Base-by-base conservation (phyloP, 2,329 filamentous ascomycete species). In the Diaporthe ilicicola region DNA sequence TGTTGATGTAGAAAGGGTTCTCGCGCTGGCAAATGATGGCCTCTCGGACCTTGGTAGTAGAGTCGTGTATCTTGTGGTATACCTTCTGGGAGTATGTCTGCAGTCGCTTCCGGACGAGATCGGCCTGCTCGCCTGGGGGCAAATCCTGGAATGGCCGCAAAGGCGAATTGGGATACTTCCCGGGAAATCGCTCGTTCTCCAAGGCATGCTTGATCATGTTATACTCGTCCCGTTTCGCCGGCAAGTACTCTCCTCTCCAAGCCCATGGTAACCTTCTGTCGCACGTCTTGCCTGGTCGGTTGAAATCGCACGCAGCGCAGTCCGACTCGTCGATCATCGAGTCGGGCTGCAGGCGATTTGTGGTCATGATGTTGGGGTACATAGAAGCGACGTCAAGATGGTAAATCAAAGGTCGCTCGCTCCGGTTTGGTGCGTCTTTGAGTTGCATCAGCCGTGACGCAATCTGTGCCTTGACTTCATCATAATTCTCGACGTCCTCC, bases 351-450 rank as follows among this genome's bases (percentile, higher is more conserved):
- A 99, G 83, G 80, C 96, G 93, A 81, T 99, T 99, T 1, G 96
- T 99, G 2, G 97, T 99, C 97, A 99, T 99, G 80, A 99, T 99
- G 81, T 99, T 99, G 12, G 96, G 96, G 80, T 99, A 99, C 96
- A 99, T 99, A 72, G 96, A 98, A 22, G 96, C 96, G 71, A 99
- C 97, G 79, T 99, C 96, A 83, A 99, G 86, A 86, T 99, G 96
- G 82, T 99, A 99, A 74, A 99, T 99, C 39, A 97, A 88, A 5
- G 96, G 96, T 53, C 91, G 86, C 80, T 99, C 96, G 75, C 86
- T 90, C 73, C 96, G 89, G 76, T 97, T 94, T 0, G 96, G 95
- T 0, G 92, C 96, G 65, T 91, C 87, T 80, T 93, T 97, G 66
- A 99, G 85, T 73, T 90, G 87, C 66, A 88, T 84, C 42, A 99